phyloP scores from a whole-genome alignment of 1,139 yeast species.

The Arxiozyma slooffiae region DNA sequence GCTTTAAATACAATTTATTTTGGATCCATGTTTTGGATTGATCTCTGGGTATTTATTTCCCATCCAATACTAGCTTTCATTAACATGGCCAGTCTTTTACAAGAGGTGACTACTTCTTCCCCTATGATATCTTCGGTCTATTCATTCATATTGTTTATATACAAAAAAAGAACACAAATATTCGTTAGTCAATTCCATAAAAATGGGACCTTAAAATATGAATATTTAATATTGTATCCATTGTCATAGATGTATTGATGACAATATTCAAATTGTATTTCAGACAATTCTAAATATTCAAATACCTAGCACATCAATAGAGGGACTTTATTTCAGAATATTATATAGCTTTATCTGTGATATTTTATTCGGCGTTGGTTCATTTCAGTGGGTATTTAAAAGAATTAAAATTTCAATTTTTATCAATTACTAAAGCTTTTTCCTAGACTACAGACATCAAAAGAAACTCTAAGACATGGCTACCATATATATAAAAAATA shows the following conservation, averaged over 20 bases:
- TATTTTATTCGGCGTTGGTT: conserved; percentile 84
- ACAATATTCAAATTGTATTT: conserved; percentile 64
- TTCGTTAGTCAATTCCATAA: conserved; percentile 52
- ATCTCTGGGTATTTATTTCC: conserved; percentile 81
- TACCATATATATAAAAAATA: conserved; percentile 54
- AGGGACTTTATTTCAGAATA: conserved; percentile 76
- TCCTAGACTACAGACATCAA: conserved; percentile 51
- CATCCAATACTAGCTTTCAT: conserved; percentile 64
- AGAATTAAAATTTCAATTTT: conserved; percentile 42
- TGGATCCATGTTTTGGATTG: conserved; percentile 94
- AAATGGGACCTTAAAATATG: conserved; percentile 5
- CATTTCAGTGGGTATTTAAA: conserved; percentile 76
- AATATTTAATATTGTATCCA: conserved; percentile 47
- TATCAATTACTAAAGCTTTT: conserved; percentile 68
- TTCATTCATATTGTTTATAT: conserved; percentile 85
- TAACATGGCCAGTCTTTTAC: conserved; percentile 60
- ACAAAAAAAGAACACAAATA: conserved; percentile 83
- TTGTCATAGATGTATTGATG: conserved; percentile 64
- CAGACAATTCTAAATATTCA: conserved; percentile 48
- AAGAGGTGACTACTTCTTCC: conserved; percentile 68
- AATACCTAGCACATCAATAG: conserved; percentile 46
- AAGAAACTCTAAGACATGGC: conserved; percentile 31
- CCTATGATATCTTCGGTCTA: conserved; percentile 90
- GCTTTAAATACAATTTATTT: conserved; percentile 46
- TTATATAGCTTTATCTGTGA: conserved; percentile 70